phyloP scores from a whole-genome alignment of 1,139 yeast species.

The Lodderomyces pseudojiufengensis region DNA sequence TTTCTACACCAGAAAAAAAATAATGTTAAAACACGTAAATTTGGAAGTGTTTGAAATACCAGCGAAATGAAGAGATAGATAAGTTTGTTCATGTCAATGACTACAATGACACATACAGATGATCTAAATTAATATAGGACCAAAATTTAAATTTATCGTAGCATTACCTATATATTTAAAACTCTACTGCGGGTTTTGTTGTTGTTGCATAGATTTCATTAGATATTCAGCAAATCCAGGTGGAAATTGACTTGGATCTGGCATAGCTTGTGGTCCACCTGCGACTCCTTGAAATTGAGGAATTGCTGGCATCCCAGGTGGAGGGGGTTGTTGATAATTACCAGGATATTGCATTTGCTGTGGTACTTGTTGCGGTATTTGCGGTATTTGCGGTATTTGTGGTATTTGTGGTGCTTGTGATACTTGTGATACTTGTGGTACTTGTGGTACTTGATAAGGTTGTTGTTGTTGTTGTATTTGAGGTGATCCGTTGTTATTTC shows the following conservation, averaged over 20 bases:
- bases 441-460: constrained; percentile 11
- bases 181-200: constrained; percentile 4
- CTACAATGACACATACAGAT: too few relatives aligned
- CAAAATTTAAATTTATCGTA: too few relatives aligned
- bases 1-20: too few relatives aligned
- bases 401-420: too few relatives aligned
- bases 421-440: constrained; percentile 2
- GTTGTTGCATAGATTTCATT: constrained; percentile 18
- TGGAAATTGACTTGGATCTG: constrained; percentile 5
- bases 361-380: constrained; percentile 13
- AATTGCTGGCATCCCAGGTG: neutral
- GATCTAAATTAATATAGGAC: too few relatives aligned
- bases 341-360: constrained; percentile 5
- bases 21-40: too few relatives aligned
- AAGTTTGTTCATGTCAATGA: too few relatives aligned
- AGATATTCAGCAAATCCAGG: constrained; percentile 11
- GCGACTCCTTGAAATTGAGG: neutral
- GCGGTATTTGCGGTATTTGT: constrained; percentile 5
- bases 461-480: constrained; percentile 14
- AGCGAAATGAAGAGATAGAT: too few relatives aligned
- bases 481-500: constrained; percentile 15
- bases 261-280: neutral
- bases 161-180: too few relatives aligned
- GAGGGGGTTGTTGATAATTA: constrained; percentile 5
- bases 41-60: too few relatives aligned